Conservation (phyloP, 1,284 basidiomycete genomes). For the Irpex lacteus region DNA sequence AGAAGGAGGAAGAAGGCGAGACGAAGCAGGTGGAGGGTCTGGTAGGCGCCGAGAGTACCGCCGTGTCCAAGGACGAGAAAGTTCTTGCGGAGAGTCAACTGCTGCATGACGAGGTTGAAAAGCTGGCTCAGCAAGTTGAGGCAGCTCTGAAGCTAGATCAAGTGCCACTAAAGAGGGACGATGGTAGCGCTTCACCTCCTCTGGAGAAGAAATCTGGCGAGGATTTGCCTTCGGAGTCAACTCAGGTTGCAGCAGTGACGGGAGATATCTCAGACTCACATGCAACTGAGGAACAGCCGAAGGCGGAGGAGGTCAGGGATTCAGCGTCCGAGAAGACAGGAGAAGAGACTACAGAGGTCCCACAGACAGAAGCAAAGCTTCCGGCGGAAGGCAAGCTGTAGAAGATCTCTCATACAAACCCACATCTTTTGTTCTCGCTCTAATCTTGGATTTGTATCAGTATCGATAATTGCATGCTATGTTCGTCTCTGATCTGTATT, state of each 20-base stretch:
- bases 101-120: slow-evolving; percentile 31
- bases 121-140: slow-evolving; percentile 31
- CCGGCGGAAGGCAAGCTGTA: slow-evolving; percentile 11
- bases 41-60: slow-evolving; percentile 18
- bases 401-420: neutral
- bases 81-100: slow-evolving; percentile 9
- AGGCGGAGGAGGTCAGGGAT: neutral
- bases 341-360: neutral
- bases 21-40: slow-evolving; percentile 17
- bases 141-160: slow-evolving; percentile 21
- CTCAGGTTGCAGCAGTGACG: neutral
- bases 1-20: slow-evolving; percentile 17
- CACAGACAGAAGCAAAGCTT: neutral
- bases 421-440: neutral
- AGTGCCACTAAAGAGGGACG: neutral
- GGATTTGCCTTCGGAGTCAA: neutral
- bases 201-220: neutral
- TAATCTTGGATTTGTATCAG: neutral
- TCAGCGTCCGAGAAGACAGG: neutral
- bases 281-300: slow-evolving; percentile 6
- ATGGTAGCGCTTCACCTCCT: neutral
- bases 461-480: slow-evolving; percentile 7
- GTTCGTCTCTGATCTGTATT: slow-evolving; percentile 11
- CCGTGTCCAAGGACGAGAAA: slow-evolving; percentile 16
- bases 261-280: neutral